Evolutionary conservation across 108 stramenopile genomes (phyloP), one percentile per base, ranked within the genome.

Genomic region (Cyclotella distinguenda): DNA sequence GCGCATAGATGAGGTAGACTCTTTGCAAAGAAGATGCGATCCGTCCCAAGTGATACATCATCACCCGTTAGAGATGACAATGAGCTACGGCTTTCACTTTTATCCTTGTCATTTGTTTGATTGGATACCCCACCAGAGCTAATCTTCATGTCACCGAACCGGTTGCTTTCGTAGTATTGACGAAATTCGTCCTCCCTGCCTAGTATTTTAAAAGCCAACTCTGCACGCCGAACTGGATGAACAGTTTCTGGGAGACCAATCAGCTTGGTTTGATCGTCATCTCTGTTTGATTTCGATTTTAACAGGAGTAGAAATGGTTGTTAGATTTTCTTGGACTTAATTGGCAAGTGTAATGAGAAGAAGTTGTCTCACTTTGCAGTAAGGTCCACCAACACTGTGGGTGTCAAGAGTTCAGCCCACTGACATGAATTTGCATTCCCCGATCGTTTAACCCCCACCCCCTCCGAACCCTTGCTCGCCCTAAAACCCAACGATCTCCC

Each of bases 91-190:
- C 66, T 73, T 73, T 79, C 85, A 35, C 46, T 78, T 79, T 66
- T 84, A 40, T 74, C 86, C 19, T 68, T 80, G 60, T 77, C 82
- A 49, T 68, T 74, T 45, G 56, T 79, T 28, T 68, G 68, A 26
- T 82, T 84, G 53, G 67, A 67, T 7, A 53, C 36, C 21, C 46
- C 52, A 23, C 78, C 77, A 22, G 54, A 66, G 30, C 81, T 77
- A 44, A 94, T 87, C 78, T 88, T 87, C 60, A 86, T 89, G 39
- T 90, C 93, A 36, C 93, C 93, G 60, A 90, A 94, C 11, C 93
- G 85, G 77, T 94, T 94, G 43, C 84, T 82, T 78, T 94, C 93
- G 56, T 94, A 94, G 40, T 94, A 94, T 54, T 85, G 74, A 18
- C 87, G 83, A 54, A 94, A 94, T 68, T 94, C 93, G 31, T 94